A percentile compares a stretch with the other conserved stretches of the same genome.
These are phyloP conservation scores for Dipteronia sinensis DNA, from an alignment of 345 rosid genomes.

Conservation along the genomic window DNA sequence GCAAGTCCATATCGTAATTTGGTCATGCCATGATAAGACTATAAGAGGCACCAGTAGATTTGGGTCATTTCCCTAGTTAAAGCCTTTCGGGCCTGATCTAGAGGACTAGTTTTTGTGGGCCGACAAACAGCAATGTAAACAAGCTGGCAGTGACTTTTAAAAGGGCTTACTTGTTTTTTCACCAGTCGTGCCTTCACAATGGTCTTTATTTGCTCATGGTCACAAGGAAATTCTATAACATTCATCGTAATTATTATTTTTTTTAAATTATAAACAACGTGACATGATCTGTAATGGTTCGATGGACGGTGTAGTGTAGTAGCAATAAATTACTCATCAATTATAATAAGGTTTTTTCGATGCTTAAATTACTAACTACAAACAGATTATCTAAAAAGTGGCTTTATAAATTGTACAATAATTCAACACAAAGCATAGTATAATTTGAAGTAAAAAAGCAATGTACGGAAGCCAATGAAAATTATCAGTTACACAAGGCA, in stretches of 20 bases:
- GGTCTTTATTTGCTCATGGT: too few species aligned
- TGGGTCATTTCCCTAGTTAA: too few species aligned
- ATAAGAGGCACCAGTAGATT: background rate
- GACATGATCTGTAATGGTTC: too few species aligned
- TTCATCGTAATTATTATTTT: too few species aligned
- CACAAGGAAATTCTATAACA: too few species aligned
- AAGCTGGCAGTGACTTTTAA: background rate
- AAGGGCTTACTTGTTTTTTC: background rate
- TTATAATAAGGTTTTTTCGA: too few species aligned
- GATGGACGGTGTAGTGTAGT: background rate
- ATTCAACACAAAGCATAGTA: background rate
- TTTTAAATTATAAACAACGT: too few species aligned
- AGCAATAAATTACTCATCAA: background rate
- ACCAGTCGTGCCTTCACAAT: too few species aligned
- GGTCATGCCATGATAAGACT: too few species aligned
- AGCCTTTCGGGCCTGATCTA: background rate
- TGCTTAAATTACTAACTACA: background rate
- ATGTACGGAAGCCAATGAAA: background rate
- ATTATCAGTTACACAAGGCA: background rate
- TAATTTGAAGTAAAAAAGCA: background rate
- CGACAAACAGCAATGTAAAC: background rate
- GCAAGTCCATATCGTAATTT: too few species aligned
- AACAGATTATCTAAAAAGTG: background rate
- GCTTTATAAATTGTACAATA: background rate
- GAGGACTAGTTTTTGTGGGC: background rate